Percentiles rank a stretch among this genome's conserved stretches.
phyloP scores from a whole-genome alignment of 176 grass and related monocot genomes.

The Aegilops umbellulata region DNA sequence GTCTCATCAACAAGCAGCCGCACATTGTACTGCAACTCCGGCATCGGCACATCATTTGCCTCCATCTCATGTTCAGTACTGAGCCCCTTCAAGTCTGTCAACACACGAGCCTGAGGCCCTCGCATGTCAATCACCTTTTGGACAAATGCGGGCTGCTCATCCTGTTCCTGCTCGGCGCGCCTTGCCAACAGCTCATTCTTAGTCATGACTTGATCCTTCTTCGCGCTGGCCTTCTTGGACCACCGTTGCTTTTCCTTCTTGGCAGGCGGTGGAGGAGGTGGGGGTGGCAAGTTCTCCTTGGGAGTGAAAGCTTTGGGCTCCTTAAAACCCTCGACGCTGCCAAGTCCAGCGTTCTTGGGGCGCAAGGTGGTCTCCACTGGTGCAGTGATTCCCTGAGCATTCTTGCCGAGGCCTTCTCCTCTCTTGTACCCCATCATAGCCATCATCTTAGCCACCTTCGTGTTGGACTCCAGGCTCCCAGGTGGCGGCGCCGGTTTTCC shows the following conservation, averaged over 20 bases:
- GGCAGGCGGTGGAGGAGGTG: neutral
- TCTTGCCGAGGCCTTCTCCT: conserved; percentile 71
- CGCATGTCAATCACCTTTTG: conserved; percentile 84
- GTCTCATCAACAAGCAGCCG: conserved; percentile 66
- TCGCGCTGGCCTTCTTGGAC: conserved; percentile 52
- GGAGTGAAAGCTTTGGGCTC: conserved; percentile 47
- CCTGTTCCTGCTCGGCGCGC: conserved; percentile 54
- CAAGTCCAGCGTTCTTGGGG: conserved; percentile 71
- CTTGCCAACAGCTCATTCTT: conserved; percentile 65
- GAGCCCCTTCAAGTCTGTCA: conserved; percentile 62
- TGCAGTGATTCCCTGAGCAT: conserved; percentile 46
- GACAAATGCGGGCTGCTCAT: conserved; percentile 43
- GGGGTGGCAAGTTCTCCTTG: conserved; percentile 35
- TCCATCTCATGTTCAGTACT: conserved; percentile 62
- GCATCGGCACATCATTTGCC: conserved; percentile 72
- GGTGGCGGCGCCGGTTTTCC: conserved; percentile 15
- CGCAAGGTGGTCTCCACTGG: conserved; percentile 49
- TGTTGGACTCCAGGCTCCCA: conserved; percentile 45
- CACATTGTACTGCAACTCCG: conserved; percentile 82
- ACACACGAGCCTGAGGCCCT: conserved; percentile 63
- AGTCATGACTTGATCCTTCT: conserved; percentile 51
- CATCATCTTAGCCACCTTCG: conserved; percentile 69
- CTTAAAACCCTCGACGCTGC: conserved; percentile 76
- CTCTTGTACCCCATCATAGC: conserved; percentile 72
- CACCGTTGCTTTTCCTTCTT: conserved; percentile 59